Evolutionary conservation across 306 rosid genomes (phyloP).

Genomic region (Cercis canadensis): DNA sequence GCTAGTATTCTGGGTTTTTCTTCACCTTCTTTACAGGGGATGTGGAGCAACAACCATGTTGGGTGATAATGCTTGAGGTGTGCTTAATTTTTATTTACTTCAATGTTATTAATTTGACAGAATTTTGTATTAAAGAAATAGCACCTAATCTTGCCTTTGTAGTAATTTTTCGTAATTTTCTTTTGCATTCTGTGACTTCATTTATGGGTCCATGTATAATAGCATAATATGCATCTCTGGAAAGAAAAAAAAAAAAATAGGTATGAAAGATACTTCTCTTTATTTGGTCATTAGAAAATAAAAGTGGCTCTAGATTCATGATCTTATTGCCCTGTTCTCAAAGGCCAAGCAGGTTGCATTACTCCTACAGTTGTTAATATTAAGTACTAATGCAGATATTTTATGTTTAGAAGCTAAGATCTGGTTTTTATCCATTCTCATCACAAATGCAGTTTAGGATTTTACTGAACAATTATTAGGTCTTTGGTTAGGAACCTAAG

Average conservation of each 20-base stretch:
- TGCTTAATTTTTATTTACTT: constrained; percentile 40
- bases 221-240: neutral
- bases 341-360: constrained; percentile 16
- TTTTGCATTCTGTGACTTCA: neutral
- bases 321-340: neutral
- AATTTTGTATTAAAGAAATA: constrained; percentile 7
- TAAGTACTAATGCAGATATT: neutral
- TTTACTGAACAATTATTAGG: neutral
- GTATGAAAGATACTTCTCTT: neutral
- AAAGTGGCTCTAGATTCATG: neutral
- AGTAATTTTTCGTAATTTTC: neutral
- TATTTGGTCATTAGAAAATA: neutral
- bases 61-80: constrained; percentile 99
- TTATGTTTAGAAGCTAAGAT: constrained; percentile 17
- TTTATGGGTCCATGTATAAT: neutral
- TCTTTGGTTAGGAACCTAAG: constrained; percentile 7
- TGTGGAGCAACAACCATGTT: constrained; percentile 83
- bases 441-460: neutral
- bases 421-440: constrained; percentile 12
- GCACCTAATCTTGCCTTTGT: constrained; percentile 4
- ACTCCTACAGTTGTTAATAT: neutral
- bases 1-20: constrained; percentile 20
- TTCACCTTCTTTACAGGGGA: constrained; percentile 55
- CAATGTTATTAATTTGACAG: constrained; percentile 6
- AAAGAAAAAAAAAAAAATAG: neutral